Conservation (phyloP, 352 stramenopile species). For the Poterioochromonas sp. region DNA sequence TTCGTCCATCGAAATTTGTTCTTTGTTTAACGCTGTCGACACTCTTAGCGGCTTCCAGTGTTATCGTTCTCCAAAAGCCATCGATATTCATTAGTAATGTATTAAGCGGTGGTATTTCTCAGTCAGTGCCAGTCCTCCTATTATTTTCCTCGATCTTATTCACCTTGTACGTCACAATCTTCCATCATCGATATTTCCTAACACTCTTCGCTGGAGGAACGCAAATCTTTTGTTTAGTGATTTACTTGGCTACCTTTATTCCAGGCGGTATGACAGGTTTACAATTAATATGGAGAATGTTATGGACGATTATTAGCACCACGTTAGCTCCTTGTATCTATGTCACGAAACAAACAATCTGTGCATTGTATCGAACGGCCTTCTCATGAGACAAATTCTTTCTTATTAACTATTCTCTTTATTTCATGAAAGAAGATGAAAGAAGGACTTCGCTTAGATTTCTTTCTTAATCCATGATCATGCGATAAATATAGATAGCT, state of each 20-base stretch:
- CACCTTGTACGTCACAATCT: constrained; percentile 26
- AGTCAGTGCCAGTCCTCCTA: not conserved
- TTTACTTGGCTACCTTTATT: constrained; percentile 26
- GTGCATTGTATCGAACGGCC: too few species aligned
- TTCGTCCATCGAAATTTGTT: constrained; percentile 33
- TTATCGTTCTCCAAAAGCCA: constrained; percentile 25
- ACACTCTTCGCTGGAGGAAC: not conserved
- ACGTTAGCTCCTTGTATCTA: too few species aligned
- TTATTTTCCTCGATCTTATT: constrained; percentile 7
- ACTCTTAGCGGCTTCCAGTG: constrained; percentile 6
- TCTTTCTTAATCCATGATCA: too few species aligned
- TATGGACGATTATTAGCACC: not conserved
- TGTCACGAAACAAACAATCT: too few species aligned
- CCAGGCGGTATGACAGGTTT: constrained; percentile 16
- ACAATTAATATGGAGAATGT: not conserved
- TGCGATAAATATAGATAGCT: too few species aligned
- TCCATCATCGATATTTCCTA: constrained; percentile 8
- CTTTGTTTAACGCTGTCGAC: constrained; percentile 27
- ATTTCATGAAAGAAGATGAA: too few species aligned
- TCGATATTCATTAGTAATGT: not conserved
- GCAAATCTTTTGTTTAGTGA: constrained; percentile 16
- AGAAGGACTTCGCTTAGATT: too few species aligned
- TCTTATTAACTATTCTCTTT: too few species aligned
- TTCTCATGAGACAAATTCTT: too few species aligned
- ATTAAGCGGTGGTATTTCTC: not conserved